These are phyloP conservation scores for Apodospora peruviana DNA, from an alignment of 495 filamentous ascomycete genomes.

Conservation along the genomic window DNA sequence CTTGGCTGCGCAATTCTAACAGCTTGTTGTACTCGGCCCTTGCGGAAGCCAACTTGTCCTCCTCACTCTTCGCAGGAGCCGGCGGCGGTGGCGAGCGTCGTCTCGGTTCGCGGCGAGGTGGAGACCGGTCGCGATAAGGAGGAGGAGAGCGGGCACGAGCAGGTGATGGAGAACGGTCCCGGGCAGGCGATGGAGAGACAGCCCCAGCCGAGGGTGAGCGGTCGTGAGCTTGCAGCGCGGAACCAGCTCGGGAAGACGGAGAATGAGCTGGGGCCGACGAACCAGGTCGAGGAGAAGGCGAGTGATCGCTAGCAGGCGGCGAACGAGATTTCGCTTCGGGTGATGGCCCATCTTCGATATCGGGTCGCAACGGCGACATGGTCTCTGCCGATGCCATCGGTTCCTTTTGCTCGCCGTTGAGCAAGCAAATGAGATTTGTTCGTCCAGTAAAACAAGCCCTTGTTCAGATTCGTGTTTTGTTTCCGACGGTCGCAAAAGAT, in stretches of 20 bases:
- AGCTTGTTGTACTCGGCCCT: constrained; percentile 91
- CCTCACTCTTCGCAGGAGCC: constrained; percentile 59
- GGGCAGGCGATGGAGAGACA: no score
- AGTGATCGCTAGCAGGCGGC: constrained; percentile 3
- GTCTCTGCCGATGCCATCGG: constrained; percentile 20
- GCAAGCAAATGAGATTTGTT: no score
- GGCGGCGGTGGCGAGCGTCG: constrained; percentile 41
- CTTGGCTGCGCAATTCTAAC: constrained; percentile 83
- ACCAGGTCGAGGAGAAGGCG: constrained; percentile 1
- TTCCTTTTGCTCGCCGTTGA: background rate
- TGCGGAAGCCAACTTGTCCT: constrained; percentile 72
- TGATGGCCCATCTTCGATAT: constrained; percentile 10
- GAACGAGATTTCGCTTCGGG: constrained; percentile 3
- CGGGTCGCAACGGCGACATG: constrained; percentile 19
- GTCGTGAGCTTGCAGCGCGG: no score
- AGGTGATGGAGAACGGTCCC: constrained; percentile 4
- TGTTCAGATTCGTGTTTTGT: no score
- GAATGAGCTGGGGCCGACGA: constrained; percentile 6
- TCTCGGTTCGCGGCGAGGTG: no score
- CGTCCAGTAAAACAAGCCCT: no score
- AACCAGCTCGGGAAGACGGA: background rate
- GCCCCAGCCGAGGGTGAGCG: no score
- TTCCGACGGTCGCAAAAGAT: no score
- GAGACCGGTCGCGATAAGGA: constrained; percentile 17
- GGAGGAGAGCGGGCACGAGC: no score